A percentile compares a stretch with the other conserved stretches of the same genome.
These are phyloP conservation scores for Henckelia pumila DNA, from an alignment of 257 asterid species.

Conservation along the genomic window DNA sequence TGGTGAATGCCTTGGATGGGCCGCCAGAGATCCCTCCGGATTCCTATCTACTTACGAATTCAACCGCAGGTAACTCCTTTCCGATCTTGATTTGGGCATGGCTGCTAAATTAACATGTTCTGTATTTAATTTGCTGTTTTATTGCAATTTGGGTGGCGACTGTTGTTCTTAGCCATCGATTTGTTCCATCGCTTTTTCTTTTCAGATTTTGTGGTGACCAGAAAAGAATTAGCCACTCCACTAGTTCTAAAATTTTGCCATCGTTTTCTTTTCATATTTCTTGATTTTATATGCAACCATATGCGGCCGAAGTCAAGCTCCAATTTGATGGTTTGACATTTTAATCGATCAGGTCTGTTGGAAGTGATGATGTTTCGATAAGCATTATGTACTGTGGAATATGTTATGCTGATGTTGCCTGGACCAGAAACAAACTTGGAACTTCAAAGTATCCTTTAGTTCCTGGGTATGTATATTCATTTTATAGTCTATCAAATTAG, in stretches of 20 bases:
- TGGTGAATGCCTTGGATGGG: conserved; percentile 72
- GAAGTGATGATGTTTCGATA: conserved; percentile 64
- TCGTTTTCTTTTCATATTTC: too few species aligned
- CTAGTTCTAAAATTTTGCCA: too few species aligned
- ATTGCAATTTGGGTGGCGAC: background rate
- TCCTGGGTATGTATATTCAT: conserved; percentile 62
- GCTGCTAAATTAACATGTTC: too few species aligned
- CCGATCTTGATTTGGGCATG: too few species aligned
- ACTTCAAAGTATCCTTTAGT: conserved; percentile 80
- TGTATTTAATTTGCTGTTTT: background rate
- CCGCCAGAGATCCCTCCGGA: conserved; percentile 84
- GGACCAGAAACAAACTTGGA: conserved; percentile 63
- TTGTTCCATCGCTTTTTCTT: background rate
- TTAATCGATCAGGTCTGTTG: conserved; percentile 50
- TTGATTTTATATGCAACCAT: too few species aligned
- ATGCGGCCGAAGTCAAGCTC: too few species aligned
- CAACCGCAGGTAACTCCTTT: conserved; percentile 53
- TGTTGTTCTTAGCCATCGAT: background rate
- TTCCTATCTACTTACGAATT: conserved; percentile 72
- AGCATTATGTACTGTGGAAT: conserved; percentile 71
- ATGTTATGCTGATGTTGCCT: conserved; percentile 79
- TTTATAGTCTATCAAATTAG: background rate
- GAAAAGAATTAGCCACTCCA: background rate
- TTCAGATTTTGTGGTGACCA: background rate
- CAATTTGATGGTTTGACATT: background rate